Base-by-base conservation (phyloP, 768 basidiomycete genomes). In the Naganishia vaughanmartiniae region DNA sequence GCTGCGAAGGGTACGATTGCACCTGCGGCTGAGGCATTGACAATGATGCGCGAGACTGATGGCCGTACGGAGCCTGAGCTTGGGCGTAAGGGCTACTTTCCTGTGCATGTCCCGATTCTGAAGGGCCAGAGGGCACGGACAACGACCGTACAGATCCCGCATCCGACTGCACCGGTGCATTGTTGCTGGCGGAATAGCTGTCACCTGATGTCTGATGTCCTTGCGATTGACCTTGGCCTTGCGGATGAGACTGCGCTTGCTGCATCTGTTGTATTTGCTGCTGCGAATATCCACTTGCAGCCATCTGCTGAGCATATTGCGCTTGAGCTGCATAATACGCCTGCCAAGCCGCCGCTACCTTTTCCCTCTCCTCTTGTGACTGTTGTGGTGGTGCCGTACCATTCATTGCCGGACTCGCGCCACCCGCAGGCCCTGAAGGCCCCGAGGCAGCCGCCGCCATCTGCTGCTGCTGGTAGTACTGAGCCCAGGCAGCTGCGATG, bases 401-500 rank as follows among this genome's bases (percentile, higher is more conserved):
- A 46, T 33, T 36, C 21, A 30, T 63, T 56, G 57, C 21, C 42
- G 58, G 63, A 39, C 36, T 58, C 34, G 65, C n/a, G 6, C 63
- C 63, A 5, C 69, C 51, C 33, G 70, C 30, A 51, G 66, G 30
- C 19, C 33, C 51, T 34, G 65, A 14, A 54, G 65, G 39, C 63
- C 51, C 55, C 68, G 72, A 51, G 51, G 56, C 24, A 46, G 74
- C 11, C 63, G 66, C 26, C 54, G 69, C 54, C 53, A 63, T n/a
- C 67, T 73, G 74, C 14, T 77, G 71, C 24, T 69, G 69, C 54
- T 77, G 73, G 39, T 71, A 72, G 48, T 70, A 65, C 30, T 71
- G 69, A 67, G 76, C 70, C 66, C 77, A 73, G 36, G 78, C 70
- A 31, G 67, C 67, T 56, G 78, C 72, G 26, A 75, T 75, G 71